phyloP scores from a whole-genome alignment of 176 grass and related monocot genomes.

The Oryza rufipogon region DNA sequence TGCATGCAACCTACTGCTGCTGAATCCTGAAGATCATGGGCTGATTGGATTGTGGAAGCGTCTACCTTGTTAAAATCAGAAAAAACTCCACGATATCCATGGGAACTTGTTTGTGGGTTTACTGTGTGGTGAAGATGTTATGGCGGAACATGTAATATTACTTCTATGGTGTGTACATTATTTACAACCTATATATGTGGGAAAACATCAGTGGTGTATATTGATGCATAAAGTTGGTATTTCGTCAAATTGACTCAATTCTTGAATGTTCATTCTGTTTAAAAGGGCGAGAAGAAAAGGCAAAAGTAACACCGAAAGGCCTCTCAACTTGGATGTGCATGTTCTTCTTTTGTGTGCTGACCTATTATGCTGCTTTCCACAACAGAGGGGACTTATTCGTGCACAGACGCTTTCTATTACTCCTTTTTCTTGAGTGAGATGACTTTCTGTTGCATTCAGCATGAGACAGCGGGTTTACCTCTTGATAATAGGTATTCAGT shows the following conservation, averaged over 20 bases:
- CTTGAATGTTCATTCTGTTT: neutral
- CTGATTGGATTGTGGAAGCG: neutral
- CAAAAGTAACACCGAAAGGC: neutral
- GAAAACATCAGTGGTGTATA: neutral
- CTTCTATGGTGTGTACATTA: slow-evolving; percentile 21
- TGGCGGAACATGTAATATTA: slow-evolving; percentile 18
- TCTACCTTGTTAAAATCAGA: neutral
- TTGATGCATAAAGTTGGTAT: slow-evolving; percentile 14
- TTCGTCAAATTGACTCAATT: neutral
- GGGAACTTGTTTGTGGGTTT: slow-evolving; percentile 12
- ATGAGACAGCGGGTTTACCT: neutral
- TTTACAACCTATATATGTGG: slow-evolving; percentile 8
- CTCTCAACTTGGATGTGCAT: neutral
- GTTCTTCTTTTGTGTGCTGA: neutral
- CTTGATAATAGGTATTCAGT: neutral
- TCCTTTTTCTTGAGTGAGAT: neutral
- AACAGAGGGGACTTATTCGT: neutral
- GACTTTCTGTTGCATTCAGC: neutral
- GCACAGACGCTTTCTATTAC: neutral
- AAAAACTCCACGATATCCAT: slow-evolving; percentile 1
- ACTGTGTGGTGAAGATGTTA: slow-evolving; percentile 18
- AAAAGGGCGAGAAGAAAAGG: neutral
- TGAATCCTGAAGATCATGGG: slow-evolving; percentile 29
- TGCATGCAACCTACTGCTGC: slow-evolving; percentile 41
- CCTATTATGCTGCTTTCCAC: neutral